A percentile compares a stretch with the other conserved stretches of the same genome.
Conservation (phyloP, 495 filamentous ascomycete genomes). For the Parachaetomium inaequale region DNA sequence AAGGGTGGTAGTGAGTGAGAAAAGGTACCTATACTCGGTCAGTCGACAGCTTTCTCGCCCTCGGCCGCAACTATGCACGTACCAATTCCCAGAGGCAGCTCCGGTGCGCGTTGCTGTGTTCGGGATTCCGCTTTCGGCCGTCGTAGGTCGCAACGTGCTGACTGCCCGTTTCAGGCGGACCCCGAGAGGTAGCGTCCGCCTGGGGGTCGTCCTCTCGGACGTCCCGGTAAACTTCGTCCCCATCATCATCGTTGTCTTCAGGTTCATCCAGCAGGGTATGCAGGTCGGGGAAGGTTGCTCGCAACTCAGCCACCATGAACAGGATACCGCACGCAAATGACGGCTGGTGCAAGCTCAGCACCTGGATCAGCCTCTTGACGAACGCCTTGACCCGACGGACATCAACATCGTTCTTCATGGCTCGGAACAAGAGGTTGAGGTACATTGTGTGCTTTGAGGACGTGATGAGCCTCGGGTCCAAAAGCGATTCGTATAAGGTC, state of each 20-base stretch:
- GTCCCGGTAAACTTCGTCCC: slow-evolving; percentile 50
- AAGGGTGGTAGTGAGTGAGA: slow-evolving; percentile 83
- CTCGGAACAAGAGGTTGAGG: slow-evolving; percentile 83
- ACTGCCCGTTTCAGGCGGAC: slow-evolving; percentile 16
- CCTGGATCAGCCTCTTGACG: slow-evolving; percentile 84
- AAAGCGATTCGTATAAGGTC: slow-evolving; percentile 88
- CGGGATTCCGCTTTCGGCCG: slow-evolving; percentile 83
- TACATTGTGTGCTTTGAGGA: slow-evolving; percentile 96
- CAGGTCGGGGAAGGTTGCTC: slow-evolving; percentile 69
- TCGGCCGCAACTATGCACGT: slow-evolving; percentile 26
- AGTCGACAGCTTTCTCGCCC: not conserved
- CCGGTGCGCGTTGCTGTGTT: slow-evolving; percentile 82
- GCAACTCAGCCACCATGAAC: slow-evolving; percentile 80
- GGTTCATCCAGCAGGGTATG: slow-evolving; percentile 67
- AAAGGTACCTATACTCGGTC: slow-evolving; percentile 56
- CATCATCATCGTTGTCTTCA: slow-evolving; percentile 55
- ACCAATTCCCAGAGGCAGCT: slow-evolving; percentile 92
- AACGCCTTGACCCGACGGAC: slow-evolving; percentile 91
- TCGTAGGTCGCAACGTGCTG: slow-evolving; percentile 56
- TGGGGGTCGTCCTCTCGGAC: slow-evolving; percentile 58
- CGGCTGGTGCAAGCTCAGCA: slow-evolving; percentile 82
- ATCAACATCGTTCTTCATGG: slow-evolving; percentile 81
- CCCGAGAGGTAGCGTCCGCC: not conserved
- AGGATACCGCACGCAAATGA: slow-evolving; percentile 87
- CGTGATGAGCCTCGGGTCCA: slow-evolving; percentile 80